A percentile compares a stretch with the other conserved stretches of the same genome.
Evolutionary conservation across 164 flowering plant species (phyloP).

Genomic region (Tetrastigma voinierianum): DNA sequence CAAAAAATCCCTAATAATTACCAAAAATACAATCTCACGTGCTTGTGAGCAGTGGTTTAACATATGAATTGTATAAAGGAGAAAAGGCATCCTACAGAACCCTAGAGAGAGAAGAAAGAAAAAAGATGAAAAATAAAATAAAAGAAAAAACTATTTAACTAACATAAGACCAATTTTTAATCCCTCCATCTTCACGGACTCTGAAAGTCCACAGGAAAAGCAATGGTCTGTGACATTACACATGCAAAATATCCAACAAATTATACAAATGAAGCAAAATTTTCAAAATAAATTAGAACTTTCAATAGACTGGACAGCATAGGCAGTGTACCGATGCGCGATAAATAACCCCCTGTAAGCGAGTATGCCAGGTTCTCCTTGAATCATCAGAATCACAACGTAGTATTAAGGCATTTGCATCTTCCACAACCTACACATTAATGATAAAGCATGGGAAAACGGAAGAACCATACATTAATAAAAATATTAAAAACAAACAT

Average conservation of each 20-base stretch:
- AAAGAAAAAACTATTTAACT: neutral
- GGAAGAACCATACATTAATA: neutral
- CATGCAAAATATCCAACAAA: too few relatives aligned
- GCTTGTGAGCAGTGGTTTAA: too few relatives aligned
- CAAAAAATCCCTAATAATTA: too few relatives aligned
- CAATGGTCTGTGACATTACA: too few relatives aligned
- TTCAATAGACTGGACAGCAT: too few relatives aligned
- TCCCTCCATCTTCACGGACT: too few relatives aligned
- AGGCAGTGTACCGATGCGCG: constrained; percentile 70
- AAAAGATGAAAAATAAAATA: neutral
- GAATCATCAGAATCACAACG: constrained; percentile 72
- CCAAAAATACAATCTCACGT: too few relatives aligned
- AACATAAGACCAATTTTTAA: too few relatives aligned
- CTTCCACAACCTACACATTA: constrained; percentile 69
- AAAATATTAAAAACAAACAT: neutral
- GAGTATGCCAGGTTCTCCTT: constrained; percentile 65
- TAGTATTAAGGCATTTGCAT: constrained; percentile 66
- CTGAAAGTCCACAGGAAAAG: too few relatives aligned
- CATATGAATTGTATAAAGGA: neutral
- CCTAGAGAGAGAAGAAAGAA: neutral
- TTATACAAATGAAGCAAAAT: neutral
- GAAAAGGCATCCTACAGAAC: neutral
- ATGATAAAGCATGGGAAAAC: neutral
- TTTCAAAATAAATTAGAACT: neutral
- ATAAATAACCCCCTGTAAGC: constrained; percentile 83